Evolutionary conservation across 139 green algal species (phyloP), one percentile per base, ranked within the genome.

Genomic region (Chlamydomonas sp.): DNA sequence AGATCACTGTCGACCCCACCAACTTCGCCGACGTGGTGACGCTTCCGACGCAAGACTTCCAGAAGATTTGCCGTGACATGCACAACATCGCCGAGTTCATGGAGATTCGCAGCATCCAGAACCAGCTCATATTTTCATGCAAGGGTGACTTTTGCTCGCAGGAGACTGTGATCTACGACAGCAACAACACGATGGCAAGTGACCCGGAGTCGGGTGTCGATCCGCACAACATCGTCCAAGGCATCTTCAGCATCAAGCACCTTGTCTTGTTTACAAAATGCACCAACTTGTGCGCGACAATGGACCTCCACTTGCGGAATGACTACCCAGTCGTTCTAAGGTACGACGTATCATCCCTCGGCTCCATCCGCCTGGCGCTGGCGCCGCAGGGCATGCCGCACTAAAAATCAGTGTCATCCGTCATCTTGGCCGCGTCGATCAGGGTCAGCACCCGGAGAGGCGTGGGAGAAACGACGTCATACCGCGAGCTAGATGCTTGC

Each of bases 11-110:
- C 4, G 22, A 60, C 29, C 63, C 62, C 1, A 30, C 26, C 3
- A 22, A 47, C 2, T 76, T 76, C 63, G 39, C 62, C 0, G 36
- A 29, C 1, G 50, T 64, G 2, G 54, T 76, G 2, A 69, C 63
- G 39, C 35, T 76, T 6, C 50, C 50, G 5, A 62, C 48, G 1
- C 24, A 22, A 26, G 71, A 76, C 35, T 70, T 76, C 26, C 71
- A 76, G 35, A 76, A 76, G 63, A 72, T 76, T 5, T 76, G 50
- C 35, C 39, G 71, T 4, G 71, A 76, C 62, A 67, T 76, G 49
- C 58, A 67, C 62, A 65, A 72, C 47, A 13, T 76, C 3, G 48
- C 71, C 2, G 71, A 76, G 34, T 31, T 58, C 5, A 58, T 76
- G 5, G 71, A 76, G 49, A 76, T 76, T 48, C n/a, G 28, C 1